A percentile compares a stretch with the other conserved stretches of the same genome.
Evolutionary conservation across 1,284 basidiomycete species (phyloP).

Genomic region (Melanopsichium pennsylvanicum): DNA sequence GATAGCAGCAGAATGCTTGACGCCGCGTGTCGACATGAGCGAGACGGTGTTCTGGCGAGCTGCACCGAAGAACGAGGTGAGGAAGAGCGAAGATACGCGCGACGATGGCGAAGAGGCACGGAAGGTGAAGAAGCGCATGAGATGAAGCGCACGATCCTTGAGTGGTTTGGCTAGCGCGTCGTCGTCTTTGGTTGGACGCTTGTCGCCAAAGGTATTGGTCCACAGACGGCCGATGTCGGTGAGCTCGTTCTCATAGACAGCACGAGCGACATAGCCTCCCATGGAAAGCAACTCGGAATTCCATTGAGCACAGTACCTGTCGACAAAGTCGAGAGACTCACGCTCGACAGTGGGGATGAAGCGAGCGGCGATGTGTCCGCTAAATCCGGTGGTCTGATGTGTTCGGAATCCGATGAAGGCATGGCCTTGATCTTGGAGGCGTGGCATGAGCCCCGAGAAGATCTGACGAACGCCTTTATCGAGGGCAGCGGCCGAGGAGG

Average conservation of each 20-base stretch:
- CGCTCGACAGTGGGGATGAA: constrained; percentile 98
- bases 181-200: constrained; percentile 70
- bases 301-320: constrained; percentile 63
- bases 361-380: constrained; percentile 86
- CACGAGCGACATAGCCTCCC: constrained; percentile 78
- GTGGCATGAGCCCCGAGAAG: constrained; percentile 65
- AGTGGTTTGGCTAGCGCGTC: constrained; percentile 57
- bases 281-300: constrained; percentile 61
- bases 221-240: constrained; percentile 66
- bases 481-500: constrained; percentile 80
- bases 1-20: constrained; percentile 76
- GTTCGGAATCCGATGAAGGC: constrained; percentile 70
- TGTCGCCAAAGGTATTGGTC: constrained; percentile 69
- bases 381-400: constrained; percentile 89
- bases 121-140: constrained; percentile 71
- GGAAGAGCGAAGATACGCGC: constrained; percentile 80
- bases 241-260: constrained; percentile 88
- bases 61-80: constrained; percentile 83
- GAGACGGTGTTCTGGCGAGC: constrained; percentile 70
- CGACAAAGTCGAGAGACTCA: constrained; percentile 81
- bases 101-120: constrained; percentile 82
- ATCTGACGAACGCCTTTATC: constrained; percentile 55
- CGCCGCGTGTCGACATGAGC: constrained; percentile 81
- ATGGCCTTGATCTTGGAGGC: constrained; percentile 59
- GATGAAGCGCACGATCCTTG: constrained; percentile 75